These are phyloP conservation scores for Gloeostereum incarnatum DNA, from an alignment of 768 basidiomycete genomes.

Conservation along the genomic window DNA sequence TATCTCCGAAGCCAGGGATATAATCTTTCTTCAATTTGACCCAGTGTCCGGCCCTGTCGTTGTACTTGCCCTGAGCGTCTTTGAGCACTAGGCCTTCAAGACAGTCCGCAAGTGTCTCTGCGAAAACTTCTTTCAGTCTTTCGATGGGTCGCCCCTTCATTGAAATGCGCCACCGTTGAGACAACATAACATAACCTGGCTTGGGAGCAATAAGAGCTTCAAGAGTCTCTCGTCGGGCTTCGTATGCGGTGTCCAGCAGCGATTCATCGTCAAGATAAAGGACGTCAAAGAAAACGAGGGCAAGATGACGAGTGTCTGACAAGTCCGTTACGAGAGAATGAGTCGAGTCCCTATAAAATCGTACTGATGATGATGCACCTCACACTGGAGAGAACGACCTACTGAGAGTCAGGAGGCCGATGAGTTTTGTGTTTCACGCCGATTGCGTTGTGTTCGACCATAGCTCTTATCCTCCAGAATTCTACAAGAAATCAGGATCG, in stretches of 20 bases:
- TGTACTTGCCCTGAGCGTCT: constrained; percentile 58
- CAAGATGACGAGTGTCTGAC: constrained; percentile 45
- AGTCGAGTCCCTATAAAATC: too few species aligned
- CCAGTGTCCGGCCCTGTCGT: constrained; percentile 61
- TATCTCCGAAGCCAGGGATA: constrained; percentile 77
- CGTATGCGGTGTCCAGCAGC: constrained; percentile 48
- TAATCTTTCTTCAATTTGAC: constrained; percentile 89
- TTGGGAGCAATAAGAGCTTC: constrained; percentile 43
- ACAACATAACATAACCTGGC: constrained; percentile 57
- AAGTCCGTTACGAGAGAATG: constrained; percentile 20
- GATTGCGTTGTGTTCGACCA: constrained; percentile 49
- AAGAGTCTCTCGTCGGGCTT: constrained; percentile 47
- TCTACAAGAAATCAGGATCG: constrained; percentile 29
- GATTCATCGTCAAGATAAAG: constrained; percentile 57
- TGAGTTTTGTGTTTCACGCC: too few species aligned
- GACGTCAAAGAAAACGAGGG: constrained; percentile 83
- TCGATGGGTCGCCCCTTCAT: constrained; percentile 9
- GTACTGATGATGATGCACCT: neutral
- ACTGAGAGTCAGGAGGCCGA: too few species aligned
- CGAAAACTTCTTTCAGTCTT: constrained; percentile 36
- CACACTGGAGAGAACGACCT: neutral
- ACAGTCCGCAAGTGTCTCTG: constrained; percentile 35
- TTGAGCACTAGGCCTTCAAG: constrained; percentile 78
- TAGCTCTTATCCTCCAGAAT: constrained; percentile 63
- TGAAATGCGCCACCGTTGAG: constrained; percentile 43